phyloP scores from a whole-genome alignment of 805 yeast species.

The Kazachstania psychrophila region DNA sequence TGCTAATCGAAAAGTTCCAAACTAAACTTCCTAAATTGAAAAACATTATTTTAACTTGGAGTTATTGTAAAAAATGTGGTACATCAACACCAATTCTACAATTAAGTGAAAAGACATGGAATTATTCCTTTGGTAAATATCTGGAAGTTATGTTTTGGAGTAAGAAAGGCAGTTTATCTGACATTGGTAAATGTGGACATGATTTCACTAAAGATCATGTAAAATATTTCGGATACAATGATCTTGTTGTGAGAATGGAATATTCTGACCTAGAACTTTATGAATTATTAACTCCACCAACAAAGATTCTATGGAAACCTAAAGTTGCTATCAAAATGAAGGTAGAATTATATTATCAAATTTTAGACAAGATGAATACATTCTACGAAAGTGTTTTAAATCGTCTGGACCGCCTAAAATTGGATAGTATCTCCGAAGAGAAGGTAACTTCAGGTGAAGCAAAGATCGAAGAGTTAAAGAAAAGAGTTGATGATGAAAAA shows the following conservation, averaged over 20 bases:
- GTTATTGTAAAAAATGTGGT: slow-evolving; percentile 74
- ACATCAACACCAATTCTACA: slow-evolving; percentile 66
- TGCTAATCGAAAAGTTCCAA: slow-evolving; percentile 54
- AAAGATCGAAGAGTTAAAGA: slow-evolving; percentile 49
- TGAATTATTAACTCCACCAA: slow-evolving; percentile 70
- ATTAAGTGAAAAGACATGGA: slow-evolving; percentile 82
- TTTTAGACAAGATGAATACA: slow-evolving; percentile 41
- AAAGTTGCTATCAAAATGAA: slow-evolving; percentile 61
- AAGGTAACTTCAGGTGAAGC: slow-evolving; percentile 59
- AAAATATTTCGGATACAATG: slow-evolving; percentile 75
- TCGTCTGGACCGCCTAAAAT: slow-evolving; percentile 66
- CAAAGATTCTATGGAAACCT: slow-evolving; percentile 63
- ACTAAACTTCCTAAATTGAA: slow-evolving; percentile 50
- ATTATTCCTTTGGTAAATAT: slow-evolving; percentile 87
- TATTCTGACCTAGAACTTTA: slow-evolving; percentile 66
- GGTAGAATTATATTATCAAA: slow-evolving; percentile 47
- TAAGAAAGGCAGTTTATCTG: slow-evolving; percentile 42
- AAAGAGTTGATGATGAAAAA: slow-evolving; percentile 44
- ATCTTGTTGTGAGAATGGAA: slow-evolving; percentile 69
- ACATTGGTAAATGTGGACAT: slow-evolving; percentile 63
- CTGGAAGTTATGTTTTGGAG: slow-evolving; percentile 81
- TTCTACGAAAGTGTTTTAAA: slow-evolving; percentile 69
- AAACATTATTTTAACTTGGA: slow-evolving; percentile 79
- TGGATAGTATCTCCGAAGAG: slow-evolving; percentile 62
- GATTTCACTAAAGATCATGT: slow-evolving; percentile 75